Evolutionary conservation across 208 protist species (phyloP), one percentile per base, ranked within the genome.

Genomic region (Kentomonas sorsogonicus): DNA sequence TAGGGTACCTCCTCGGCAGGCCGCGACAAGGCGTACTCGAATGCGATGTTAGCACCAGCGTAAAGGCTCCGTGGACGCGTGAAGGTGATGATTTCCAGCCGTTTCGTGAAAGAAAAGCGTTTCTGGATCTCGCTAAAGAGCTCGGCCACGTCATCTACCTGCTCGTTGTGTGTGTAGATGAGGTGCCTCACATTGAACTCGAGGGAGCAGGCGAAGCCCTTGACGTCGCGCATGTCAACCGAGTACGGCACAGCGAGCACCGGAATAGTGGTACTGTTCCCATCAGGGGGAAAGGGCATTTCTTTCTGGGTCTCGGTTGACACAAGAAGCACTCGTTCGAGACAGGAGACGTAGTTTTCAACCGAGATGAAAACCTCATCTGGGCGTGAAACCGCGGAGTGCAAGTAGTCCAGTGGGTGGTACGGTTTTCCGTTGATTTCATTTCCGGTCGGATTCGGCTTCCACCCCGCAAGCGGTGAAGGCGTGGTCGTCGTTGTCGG

Each of bases 51-150:
- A 22, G 69, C 62, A 13, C 60, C 59, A 9, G 56, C 55, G 31
- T 67, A 63, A 41, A 55, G 69, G 26, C 73, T 68, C 25, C 66
- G 57, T 48, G 59, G 62, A 15, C 64, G 43, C 31, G 38, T 45
- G 11, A 70, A 66, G 40, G 60, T 70, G 7, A 53, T 45, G 59
- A 86, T 63, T 6, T 71, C 64, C n/a, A 86, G 63, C 0, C 77
- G 72, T 11, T 20, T 30, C 29, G 67, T 77, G 60, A 68, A 74
- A 36, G 40, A 45, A 40, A 82, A 86, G 46, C 63, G 45, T 31
- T 44, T 46, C 16, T 45, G 29, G 33, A 86, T 51, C 33, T 73
- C 50, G 13, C 68, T 18, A 16, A 82, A 66, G 43, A 78, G 66
- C 0, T 58, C 48, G 15, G 46, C 63, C 53, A 66, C 60, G 22